Evolutionary conservation across 257 asterid species (phyloP), one percentile per base, ranked within the genome.

Genomic region (Petunia axillaris): DNA sequence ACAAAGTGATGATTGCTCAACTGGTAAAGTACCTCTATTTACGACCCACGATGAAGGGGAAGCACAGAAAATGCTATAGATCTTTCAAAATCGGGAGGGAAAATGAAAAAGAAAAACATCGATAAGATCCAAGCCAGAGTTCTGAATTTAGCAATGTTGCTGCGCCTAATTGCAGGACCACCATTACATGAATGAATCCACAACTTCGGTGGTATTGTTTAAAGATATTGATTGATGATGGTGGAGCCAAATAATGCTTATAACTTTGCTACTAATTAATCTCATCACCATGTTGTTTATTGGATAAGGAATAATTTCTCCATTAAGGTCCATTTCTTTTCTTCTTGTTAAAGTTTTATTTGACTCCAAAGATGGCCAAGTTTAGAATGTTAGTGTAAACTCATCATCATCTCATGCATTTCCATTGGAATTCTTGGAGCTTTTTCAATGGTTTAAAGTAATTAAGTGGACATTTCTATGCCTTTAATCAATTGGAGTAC

Each of bases 251-350:
- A 46, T 48, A 71, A 48, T 46, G 60, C 43, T 70, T 70, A 43
- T 70, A 25, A 25, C 43, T 70, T 70, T 70, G 59, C 58, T 48
- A 14, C 58, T 48, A 14, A 73, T 38, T 80, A 64, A 77, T 52
- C 74, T 59, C 53, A 81, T 58, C 79, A 48, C n/a, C 43, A 41
- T 9, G 13, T 38, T 75, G 38, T 81, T 68, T 78, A 66, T 79
- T 64, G 79, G 83, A 74, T 79, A 80, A 25, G 77, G 70, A 82
- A 82, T 79, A 52, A 84, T 83, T 35, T 64, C 48, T 77, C 67
- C 82, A 85, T 25, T 78, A 68, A 58, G 91, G 89, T 76, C 87
- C 79, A 82, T 78, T 79, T 81, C 81, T 79, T 84, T 84, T 85
- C 82, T 84, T 80, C 79, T 81, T 74, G 84, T 80, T 60, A 85